These are phyloP conservation scores for Russula foetens DNA, from an alignment of 768 basidiomycete genomes.

Conservation along the genomic window DNA sequence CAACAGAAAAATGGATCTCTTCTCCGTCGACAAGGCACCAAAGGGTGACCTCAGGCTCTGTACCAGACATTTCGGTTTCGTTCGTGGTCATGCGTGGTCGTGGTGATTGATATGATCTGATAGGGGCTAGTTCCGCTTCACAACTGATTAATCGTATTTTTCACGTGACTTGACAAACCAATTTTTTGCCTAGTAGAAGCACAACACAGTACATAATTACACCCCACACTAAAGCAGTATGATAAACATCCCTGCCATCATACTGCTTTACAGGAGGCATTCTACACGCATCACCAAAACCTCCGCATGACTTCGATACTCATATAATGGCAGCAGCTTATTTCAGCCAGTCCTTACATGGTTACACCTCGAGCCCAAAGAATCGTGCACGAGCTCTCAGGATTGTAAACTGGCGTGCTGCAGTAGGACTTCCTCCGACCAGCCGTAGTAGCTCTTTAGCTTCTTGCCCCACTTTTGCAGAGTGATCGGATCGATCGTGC, in stretches of 20 bases:
- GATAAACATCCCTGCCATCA: constrained; percentile 1
- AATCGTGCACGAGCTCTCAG: neutral
- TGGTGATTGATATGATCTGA: no score
- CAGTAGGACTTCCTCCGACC: constrained; percentile 24
- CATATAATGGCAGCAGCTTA: neutral
- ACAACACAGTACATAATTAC: no score
- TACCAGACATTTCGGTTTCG: no score
- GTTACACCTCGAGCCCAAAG: neutral
- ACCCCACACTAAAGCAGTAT: constrained; percentile 8
- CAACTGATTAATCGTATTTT: no score
- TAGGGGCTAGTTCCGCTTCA: no score
- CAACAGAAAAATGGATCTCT: no score
- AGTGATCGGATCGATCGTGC: constrained; percentile 23
- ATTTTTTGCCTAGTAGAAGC: no score
- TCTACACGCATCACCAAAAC: neutral
- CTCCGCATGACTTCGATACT: neutral
- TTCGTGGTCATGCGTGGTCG: no score
- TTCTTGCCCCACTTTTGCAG: constrained; percentile 24
- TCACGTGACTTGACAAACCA: no score
- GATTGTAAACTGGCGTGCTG: constrained; percentile 3
- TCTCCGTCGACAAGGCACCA: no score
- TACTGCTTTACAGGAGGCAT: constrained; percentile 1
- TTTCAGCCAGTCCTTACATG: neutral
- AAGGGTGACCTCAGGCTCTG: no score
- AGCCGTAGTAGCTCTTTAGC: constrained; percentile 25